Percentiles rank a stretch among this genome's conserved stretches.
Conservation (phyloP, 2,329 filamentous ascomycete species). For the Aphanocladium album region DNA sequence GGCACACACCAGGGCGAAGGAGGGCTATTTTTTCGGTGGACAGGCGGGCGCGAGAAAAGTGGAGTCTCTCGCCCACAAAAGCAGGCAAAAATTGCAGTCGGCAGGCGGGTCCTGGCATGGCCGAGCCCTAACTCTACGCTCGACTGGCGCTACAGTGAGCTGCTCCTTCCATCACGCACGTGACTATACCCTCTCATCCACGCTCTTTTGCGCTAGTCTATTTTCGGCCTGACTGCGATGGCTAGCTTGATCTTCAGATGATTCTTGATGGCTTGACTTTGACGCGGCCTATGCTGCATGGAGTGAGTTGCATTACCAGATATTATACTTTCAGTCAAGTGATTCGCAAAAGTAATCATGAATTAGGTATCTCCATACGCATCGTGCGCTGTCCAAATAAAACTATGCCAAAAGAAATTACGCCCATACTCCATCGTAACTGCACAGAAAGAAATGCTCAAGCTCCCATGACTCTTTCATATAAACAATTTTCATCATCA, state of each 20-base stretch:
- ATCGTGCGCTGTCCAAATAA: neutral
- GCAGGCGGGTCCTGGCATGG: neutral
- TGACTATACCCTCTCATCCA: conserved; percentile 23
- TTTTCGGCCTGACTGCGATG: neutral
- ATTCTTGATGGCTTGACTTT: no score
- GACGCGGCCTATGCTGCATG: neutral
- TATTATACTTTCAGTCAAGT: no score
- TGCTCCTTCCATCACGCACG: conserved; percentile 22
- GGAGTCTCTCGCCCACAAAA: conserved; percentile 3
- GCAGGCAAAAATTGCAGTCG: neutral
- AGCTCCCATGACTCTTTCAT: neutral
- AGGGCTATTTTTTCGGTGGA: conserved; percentile 33
- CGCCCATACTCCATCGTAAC: conserved; percentile 2
- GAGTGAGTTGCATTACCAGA: no score
- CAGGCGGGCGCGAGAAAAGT: neutral
- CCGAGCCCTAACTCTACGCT: conserved; percentile 31
- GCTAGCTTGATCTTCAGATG: neutral
- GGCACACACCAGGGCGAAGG: conserved; percentile 5
- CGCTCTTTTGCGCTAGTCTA: neutral
- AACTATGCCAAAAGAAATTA: neutral
- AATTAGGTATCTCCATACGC: conserved; percentile 15
- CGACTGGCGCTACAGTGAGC: conserved; percentile 6
- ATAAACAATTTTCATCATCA: neutral
- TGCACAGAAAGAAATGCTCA: neutral
- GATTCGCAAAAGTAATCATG: conserved; percentile 7